Evolutionary conservation across 225 moss, liverwort and hornwort species (phyloP).

Genomic region (Antitrichia curtipendula): DNA sequence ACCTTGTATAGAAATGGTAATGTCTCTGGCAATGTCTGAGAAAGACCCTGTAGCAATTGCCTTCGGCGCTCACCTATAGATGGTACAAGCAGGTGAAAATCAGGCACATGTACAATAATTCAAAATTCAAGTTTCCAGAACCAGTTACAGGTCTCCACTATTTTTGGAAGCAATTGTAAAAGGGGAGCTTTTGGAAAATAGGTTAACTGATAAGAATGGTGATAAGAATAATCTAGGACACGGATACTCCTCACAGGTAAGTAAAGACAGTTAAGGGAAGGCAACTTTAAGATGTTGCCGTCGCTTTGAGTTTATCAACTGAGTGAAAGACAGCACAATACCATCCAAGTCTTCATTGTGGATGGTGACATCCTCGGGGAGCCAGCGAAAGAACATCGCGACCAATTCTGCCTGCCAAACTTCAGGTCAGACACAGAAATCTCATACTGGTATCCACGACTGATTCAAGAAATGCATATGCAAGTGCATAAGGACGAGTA

Average conservation of each 20-base stretch:
- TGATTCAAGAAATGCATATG: neutral
- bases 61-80: slow-evolving; percentile 69
- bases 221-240: neutral
- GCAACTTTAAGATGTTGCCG: neutral
- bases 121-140: neutral
- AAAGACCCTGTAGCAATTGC: slow-evolving; percentile 75
- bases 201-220: neutral
- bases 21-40: slow-evolving; percentile 78
- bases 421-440: slow-evolving; percentile 24
- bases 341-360: slow-evolving; percentile 97
- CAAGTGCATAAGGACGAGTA: neutral
- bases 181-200: neutral
- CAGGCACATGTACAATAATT: neutral
- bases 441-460: neutral
- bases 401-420: slow-evolving; percentile 84
- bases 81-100: neutral
- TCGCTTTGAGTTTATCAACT: neutral
- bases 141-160: neutral
- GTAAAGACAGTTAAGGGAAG: neutral
- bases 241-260: neutral
- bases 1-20: slow-evolving; percentile 87
- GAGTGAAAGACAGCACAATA: slow-evolving; percentile 4
- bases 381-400: slow-evolving; percentile 94
- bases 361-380: slow-evolving; percentile 92
- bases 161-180: neutral